Evolutionary conservation across 805 yeast genomes (phyloP).

Genomic region (Pichia paraexigua): DNA sequence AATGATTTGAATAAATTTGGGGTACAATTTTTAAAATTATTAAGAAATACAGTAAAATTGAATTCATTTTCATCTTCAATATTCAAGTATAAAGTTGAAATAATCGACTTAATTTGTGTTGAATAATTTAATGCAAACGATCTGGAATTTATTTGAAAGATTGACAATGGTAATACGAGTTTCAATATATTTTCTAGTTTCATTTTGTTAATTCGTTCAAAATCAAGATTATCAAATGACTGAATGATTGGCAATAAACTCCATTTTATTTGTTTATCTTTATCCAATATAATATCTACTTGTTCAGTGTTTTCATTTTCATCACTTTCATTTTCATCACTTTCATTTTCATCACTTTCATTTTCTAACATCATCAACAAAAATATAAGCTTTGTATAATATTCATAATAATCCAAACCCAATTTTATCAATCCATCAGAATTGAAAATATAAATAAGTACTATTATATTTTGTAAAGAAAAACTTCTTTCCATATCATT

Average conservation of each 20-base stretch:
- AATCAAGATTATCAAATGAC: conserved; percentile 29
- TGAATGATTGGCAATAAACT: conserved; percentile 30
- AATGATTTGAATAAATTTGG: conserved; percentile 41
- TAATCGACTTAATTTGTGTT: not conserved
- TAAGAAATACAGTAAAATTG: not conserved
- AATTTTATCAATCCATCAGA: conserved; percentile 1
- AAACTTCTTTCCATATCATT: not conserved
- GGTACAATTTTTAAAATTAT: conserved; percentile 16
- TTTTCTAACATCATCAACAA: not conserved
- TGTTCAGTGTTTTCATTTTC: not conserved
- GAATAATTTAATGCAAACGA: conserved; percentile 6
- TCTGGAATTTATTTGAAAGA: not conserved
- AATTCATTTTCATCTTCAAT: not conserved
- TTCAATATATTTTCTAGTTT: not conserved
- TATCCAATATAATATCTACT: conserved; percentile 18
- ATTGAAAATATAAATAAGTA: conserved; percentile 1
- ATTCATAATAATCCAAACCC: not conserved
- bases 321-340: not conserved
- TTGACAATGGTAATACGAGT: conserved; percentile 9
- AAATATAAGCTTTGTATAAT: conserved; percentile 1
- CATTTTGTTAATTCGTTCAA: not conserved
- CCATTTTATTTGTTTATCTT: conserved; percentile 23
- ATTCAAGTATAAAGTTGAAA: not conserved
- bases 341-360: not conserved
- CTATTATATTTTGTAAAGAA: conserved; percentile 4